phyloP scores from a whole-genome alignment of 1,284 basidiomycete genomes.

The Cutaneotrichosporon spelunceum region DNA sequence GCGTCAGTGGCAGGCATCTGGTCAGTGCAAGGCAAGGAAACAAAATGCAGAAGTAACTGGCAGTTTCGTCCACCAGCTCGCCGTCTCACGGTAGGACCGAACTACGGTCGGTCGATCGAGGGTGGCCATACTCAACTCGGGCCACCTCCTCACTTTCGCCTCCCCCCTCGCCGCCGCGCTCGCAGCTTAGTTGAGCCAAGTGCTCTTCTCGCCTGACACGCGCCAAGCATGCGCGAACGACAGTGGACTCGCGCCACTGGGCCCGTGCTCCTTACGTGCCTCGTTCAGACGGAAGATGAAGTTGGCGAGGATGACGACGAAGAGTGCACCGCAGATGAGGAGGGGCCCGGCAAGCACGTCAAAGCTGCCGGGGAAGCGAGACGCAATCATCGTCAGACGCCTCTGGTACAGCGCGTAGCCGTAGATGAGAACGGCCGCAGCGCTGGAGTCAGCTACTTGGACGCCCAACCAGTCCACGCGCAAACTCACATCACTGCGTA shows the following conservation, averaged over 20 bases:
- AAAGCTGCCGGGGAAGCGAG: conserved; percentile 85
- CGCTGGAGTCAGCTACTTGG: conserved; percentile 33
- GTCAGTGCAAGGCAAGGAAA: too few relatives aligned
- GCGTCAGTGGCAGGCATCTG: too few relatives aligned
- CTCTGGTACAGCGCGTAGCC: conserved; percentile 83
- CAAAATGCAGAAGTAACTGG: too few relatives aligned
- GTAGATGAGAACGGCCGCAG: conserved; percentile 59
- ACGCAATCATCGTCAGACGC: conserved; percentile 84
- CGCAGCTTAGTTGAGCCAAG: conserved; percentile 19
- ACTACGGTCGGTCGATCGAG: neutral
- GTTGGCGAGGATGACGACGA: conserved; percentile 79
- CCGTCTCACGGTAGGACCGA: too few relatives aligned
- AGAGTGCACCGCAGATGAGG: conserved; percentile 71
- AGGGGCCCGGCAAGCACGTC: conserved; percentile 77
- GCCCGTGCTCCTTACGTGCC: conserved; percentile 28
- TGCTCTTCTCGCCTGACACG: conserved; percentile 27
- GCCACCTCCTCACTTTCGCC: too few relatives aligned
- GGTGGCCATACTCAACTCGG: too few relatives aligned
- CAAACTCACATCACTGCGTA: conserved; percentile 68
- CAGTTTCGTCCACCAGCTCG: too few relatives aligned
- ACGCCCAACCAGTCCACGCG: too few relatives aligned
- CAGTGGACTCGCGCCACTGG: conserved; percentile 36
- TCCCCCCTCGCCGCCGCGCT: neutral
- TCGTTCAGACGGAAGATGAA: conserved; percentile 66
- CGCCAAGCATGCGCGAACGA: conserved; percentile 39